Base-by-base conservation (phyloP, 371 early-diverging fungal species). In the Mortierella sp. region DNA sequence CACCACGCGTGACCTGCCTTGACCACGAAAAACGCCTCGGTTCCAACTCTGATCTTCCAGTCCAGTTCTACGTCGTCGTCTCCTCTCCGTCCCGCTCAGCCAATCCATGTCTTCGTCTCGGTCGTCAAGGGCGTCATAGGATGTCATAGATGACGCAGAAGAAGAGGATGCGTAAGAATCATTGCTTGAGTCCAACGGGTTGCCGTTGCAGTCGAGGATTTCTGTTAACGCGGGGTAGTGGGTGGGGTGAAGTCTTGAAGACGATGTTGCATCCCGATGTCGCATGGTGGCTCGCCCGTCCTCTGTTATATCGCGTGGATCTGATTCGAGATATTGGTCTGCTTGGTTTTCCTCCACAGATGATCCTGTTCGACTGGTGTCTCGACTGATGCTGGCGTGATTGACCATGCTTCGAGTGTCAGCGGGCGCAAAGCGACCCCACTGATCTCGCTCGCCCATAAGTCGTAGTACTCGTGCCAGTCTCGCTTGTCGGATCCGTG, bases 341-440 rank as follows among this genome's bases (percentile, higher is more conserved):
- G 57, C 26, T n/a, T 61, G 57, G 5, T 72, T 72, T 59, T 79
- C 83, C 31, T 79, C 83, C 11, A 78, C 64, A 19, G 64, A 74
- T 0, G 79, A 79, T 31, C 77, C 83, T 28, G 83, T 69, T 14
- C 73, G 80, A 40, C 80, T 80, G 8, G 84, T 83, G 0, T 73
- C 75, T 2, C 80, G 83, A 24, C 83, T 83, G 1, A 77, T 74
- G 61, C 83, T 75, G n/a, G 80, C 70, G 59, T 83, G 77, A 54
- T 79, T 83, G 31, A 79, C 31, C 80, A 83, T 80, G 71, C 80
- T 83, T 46, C 75, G 76, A 6, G 80, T 80, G 54, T 80, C 84
- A 19, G 64, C 37, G 6, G 78, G 78, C 1, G 44, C 54, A 28
- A 64, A 53, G 44, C 69, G 78, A 21, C 44, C 61, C 82, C 77